Base-by-base conservation (phyloP, 805 yeast genomes). In the Metschnikowia corniflorae region DNA sequence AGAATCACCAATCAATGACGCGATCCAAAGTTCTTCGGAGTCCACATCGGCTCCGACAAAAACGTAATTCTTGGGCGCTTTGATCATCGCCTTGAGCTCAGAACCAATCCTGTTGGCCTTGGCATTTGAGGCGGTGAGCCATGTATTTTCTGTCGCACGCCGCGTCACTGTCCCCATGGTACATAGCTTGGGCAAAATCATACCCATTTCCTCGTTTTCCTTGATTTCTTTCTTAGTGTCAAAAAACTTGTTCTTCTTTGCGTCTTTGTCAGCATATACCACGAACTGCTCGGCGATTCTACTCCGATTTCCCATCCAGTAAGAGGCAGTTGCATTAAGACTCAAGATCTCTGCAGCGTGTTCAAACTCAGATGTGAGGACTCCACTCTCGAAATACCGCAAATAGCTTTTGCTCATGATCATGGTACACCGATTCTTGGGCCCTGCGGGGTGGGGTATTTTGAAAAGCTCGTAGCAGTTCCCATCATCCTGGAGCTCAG, bases 21-120 rank as follows among this genome's bases (percentile, higher is more conserved):
- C 98, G 48, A 93, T 93, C 99, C 99, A 93, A 28, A 93, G 69
- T 55, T 93, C 99, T 55, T 93, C 98, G 25, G 96, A 86, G 60
- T 93, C 99, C 7, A 93, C 99, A 67, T 93, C 99, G 0, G 99
- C 99, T 7, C 99, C 99, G 7, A 93, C 95, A 63, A 93, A 85
- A 24, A 77, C 75, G 56, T 89, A 93, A 0, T 97, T 97, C 2
- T 71, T 61, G 0, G 99, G 99, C 0, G 97, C 96, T 39, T 72
- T 65, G 4, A 93, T 70, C 68, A 86, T 77, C 0, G 96, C 78
- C 58, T 94, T 93, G 43, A 94, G 67, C 56, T 93, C 99, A 1
- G 97, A 88, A 0, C 99, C 99, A 29, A 94, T 77, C 43, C 97
- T 68, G 30, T 77, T 76, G 45, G 68, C 67, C 53, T 94, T 93